A percentile compares a stretch with the other conserved stretches of the same genome.
Conservation (phyloP, 1,139 yeast genomes). For the Eremothecium gossypii region DNA sequence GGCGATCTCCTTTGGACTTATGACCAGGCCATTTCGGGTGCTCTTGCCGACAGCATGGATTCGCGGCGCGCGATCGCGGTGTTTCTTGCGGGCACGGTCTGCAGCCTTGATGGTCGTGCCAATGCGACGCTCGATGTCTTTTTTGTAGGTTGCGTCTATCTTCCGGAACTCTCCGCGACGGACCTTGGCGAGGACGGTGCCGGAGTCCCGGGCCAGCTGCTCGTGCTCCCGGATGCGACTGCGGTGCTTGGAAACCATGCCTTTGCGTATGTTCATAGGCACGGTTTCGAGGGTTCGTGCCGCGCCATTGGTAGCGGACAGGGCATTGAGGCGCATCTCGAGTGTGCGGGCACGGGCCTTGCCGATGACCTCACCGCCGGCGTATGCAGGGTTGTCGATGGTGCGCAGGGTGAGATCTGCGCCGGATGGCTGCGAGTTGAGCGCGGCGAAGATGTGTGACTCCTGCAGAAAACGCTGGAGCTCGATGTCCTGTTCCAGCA, state of each 20-base stretch:
- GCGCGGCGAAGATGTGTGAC: constrained; percentile 70
- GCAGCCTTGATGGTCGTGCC: constrained; percentile 36
- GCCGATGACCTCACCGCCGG: constrained; percentile 67
- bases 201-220: constrained; percentile 77
- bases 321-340: constrained; percentile 51
- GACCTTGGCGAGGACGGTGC: constrained; percentile 63
- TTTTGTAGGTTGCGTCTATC: constrained; percentile 39
- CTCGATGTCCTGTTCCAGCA: constrained; percentile 49
- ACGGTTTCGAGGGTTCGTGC: constrained; percentile 49
- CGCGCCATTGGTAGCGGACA: constrained; percentile 45
- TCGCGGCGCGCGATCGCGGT: constrained; percentile 69
- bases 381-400: constrained; percentile 24
- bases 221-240: constrained; percentile 50
- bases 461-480: constrained; percentile 74
- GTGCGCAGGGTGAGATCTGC: constrained; percentile 68
- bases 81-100: constrained; percentile 27
- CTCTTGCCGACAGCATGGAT: constrained; percentile 70
- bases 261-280: constrained; percentile 84
- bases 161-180: constrained; percentile 57
- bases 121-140: constrained; percentile 45
- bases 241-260: constrained; percentile 56
- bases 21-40: constrained; percentile 73
- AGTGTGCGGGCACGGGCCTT: constrained; percentile 68
- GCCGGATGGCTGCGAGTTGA: constrained; percentile 45
- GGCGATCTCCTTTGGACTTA: constrained; percentile 60